Conservation (phyloP, 805 yeast genomes). For the Isabelozyma gotoi region DNA sequence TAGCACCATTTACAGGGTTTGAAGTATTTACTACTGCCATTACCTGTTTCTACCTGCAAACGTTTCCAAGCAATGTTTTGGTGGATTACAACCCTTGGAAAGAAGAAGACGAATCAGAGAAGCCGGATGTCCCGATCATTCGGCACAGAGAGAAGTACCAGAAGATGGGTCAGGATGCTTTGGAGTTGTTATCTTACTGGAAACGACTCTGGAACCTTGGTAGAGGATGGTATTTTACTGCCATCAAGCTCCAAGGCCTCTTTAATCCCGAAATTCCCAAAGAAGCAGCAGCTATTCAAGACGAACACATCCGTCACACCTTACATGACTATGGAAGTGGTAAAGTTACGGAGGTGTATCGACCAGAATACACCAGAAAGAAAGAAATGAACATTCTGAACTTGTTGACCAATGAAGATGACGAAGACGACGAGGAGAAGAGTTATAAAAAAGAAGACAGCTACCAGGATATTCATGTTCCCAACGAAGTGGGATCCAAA, state of each 20-base stretch:
- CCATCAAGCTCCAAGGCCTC: slow-evolving; percentile 20
- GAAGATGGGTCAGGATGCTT: slow-evolving; percentile 18
- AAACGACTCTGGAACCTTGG: slow-evolving; percentile 29
- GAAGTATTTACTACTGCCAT: slow-evolving; percentile 36
- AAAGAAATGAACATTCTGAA: slow-evolving; percentile 14
- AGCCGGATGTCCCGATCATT: no score
- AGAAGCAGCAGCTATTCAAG: slow-evolving; percentile 11
- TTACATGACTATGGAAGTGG: slow-evolving; percentile 32
- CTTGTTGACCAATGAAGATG: slow-evolving; percentile 6
- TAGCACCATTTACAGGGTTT: slow-evolving; percentile 39
- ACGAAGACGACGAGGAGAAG: not conserved
- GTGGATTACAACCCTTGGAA: slow-evolving; percentile 8
- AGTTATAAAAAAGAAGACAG: not conserved
- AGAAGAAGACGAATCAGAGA: not conserved
- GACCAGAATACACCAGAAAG: slow-evolving; percentile 7
- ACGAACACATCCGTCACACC: slow-evolving; percentile 20
- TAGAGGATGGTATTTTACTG: slow-evolving; percentile 25
- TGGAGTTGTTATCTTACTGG: slow-evolving; percentile 24
- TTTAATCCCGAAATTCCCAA: slow-evolving; percentile 14
- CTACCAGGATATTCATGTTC: not conserved
- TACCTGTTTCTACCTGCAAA: slow-evolving; percentile 28
- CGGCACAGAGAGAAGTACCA: slow-evolving; percentile 11
- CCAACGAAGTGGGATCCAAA: not conserved
- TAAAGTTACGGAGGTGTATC: slow-evolving; percentile 20
- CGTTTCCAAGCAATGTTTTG: slow-evolving; percentile 22